Evolutionary conservation across 164 flowering plant species (phyloP), one percentile per base, ranked within the genome.

Genomic region (Euptelea pleiosperma): DNA sequence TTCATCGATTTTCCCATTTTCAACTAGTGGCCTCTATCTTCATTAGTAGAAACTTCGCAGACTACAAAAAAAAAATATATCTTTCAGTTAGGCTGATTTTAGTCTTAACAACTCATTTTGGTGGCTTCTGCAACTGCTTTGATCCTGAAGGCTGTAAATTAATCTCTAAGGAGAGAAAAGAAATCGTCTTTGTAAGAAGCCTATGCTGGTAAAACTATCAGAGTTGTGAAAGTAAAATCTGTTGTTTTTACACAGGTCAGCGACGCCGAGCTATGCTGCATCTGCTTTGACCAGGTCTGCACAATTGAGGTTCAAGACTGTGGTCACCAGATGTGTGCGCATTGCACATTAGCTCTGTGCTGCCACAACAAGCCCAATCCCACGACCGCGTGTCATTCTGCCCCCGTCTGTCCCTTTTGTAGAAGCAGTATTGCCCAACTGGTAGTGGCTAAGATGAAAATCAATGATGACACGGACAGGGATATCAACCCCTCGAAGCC

Each of bases 281-380:
- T 93, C 59, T 93, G 99, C 78, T 93, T 93, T 50, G 99, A 93
- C 64, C 90, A 88, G 57, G 84, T 77, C 10, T 93, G 97, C 77
- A 82, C 90, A 31, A 90, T 93, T 45, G 94, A 93, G 71, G 96
- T 93, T 24, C 91, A 81, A 70, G 76, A 77, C 66, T 93, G 99
- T 44, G 96, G 97, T 50, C 97, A 93, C 66, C 96, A 85, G 54
- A 93, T 93, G 99, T 93, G 99, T 77, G 99, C 97, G 0, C 94
- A 86, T 52, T 92, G 98, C 80, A 86, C 91, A 9, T 77, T 92
- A 24, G 81, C 97, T 47, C 77, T 92, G 4, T 92, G 98, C 65
- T 89, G 97, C 75, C 87, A 89, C 79, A 89, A 78, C 75, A 89
- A 92, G 60, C 96, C 98, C 14, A 82, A 92, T 72, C 92, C 99